Evolutionary conservation across 2,329 filamentous ascomycete species (phyloP).

Genomic region (Rhynchosporium graminicola): DNA sequence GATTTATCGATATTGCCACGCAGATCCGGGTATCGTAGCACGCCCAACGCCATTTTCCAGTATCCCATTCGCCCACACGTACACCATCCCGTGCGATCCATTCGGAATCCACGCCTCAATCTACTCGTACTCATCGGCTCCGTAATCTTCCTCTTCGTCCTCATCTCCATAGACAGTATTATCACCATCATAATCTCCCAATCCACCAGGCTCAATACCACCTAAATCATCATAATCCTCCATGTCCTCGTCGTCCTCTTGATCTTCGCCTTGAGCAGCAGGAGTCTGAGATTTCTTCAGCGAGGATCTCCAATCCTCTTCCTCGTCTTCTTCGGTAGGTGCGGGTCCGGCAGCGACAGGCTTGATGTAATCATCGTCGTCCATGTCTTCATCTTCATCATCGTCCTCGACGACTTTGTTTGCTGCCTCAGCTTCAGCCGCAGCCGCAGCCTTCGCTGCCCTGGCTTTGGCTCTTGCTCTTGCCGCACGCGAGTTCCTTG

Average conservation of each 20-base stretch:
- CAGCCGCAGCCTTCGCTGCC: neutral
- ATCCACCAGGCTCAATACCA: constrained; percentile 18
- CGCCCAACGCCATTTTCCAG: constrained; percentile 8
- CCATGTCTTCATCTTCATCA: constrained; percentile 15
- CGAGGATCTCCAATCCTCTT: constrained; percentile 19
- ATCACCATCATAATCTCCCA: constrained; percentile 19
- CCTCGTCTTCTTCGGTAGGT: constrained; percentile 16
- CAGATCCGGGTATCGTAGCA: constrained; percentile 12
- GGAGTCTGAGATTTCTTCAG: constrained; percentile 13
- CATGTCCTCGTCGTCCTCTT: constrained; percentile 18
- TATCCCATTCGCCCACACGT: neutral
- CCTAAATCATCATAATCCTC: constrained; percentile 20
- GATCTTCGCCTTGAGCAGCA: constrained; percentile 19
- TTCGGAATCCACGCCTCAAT: neutral
- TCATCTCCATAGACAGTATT: constrained; percentile 11
- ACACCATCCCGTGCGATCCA: neutral
- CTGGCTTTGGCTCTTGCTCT: constrained; percentile 8
- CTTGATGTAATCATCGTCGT: constrained; percentile 24
- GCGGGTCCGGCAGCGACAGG: constrained; percentile 4
- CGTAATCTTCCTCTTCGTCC: constrained; percentile 6
- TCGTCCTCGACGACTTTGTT: constrained; percentile 9
- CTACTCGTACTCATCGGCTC: constrained; percentile 17
- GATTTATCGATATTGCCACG: neutral
- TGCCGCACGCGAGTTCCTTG: neutral
- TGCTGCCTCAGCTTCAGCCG: neutral